Conservation (phyloP, 1,284 basidiomycete genomes). For the Malassezia furfur region DNA sequence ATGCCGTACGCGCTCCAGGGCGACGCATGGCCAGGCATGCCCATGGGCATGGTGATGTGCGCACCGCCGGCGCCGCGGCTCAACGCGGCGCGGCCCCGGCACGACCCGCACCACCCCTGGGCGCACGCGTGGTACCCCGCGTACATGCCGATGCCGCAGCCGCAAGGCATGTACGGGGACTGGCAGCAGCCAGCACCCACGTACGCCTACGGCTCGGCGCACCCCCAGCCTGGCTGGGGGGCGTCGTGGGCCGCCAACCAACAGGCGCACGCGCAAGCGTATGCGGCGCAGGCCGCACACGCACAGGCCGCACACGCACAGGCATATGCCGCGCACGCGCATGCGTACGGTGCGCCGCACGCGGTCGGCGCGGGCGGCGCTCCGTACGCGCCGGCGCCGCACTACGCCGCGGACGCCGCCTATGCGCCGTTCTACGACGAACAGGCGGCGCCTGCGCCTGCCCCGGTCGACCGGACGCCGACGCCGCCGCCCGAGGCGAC, state of each 20-base stretch:
- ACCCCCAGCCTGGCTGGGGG: neutral
- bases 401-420: neutral
- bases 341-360: neutral
- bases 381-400: neutral
- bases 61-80: constrained; percentile 4
- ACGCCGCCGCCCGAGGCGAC: constrained; percentile 24
- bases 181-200: neutral
- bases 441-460: neutral
- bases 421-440: neutral
- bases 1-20: neutral
- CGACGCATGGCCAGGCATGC: neutral
- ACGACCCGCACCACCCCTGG: neutral
- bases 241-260: neutral
- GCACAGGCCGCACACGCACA: neutral
- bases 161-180: neutral
- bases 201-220: neutral
- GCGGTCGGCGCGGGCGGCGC: neutral
- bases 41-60: neutral
- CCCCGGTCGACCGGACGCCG: neutral
- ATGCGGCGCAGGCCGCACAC: neutral
- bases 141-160: neutral
- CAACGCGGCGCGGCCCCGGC: neutral
- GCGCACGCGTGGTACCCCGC: neutral
- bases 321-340: neutral
- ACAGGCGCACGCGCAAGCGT: neutral